Conservation (phyloP, 805 yeast genomes). For the Dipodascus geniculatus region DNA sequence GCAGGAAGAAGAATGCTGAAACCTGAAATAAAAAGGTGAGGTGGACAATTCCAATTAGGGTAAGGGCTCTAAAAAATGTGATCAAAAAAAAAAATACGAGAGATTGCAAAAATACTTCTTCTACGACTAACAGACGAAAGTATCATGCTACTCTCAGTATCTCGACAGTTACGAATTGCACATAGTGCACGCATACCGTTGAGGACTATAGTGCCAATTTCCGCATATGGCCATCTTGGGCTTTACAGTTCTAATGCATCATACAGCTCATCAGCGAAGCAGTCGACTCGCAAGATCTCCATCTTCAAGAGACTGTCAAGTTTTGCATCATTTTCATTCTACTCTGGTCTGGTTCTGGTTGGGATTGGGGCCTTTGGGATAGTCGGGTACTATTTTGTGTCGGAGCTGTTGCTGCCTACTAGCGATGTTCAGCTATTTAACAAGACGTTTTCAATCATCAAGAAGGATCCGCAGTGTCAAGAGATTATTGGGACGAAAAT, state of each 20-base stretch:
- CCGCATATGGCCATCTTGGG: not conserved
- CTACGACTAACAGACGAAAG: not conserved
- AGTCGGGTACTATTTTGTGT: constrained; percentile 61
- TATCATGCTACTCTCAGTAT: not conserved
- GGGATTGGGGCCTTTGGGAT: constrained; percentile 32
- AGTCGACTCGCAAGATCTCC: constrained; percentile 11
- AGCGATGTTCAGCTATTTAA: constrained; percentile 89
- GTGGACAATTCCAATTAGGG: not conserved
- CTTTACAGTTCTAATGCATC: not conserved
- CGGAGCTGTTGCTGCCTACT: constrained; percentile 76
- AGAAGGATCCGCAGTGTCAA: constrained; percentile 52
- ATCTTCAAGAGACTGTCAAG: constrained; percentile 11
- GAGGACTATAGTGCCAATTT: too few species aligned
- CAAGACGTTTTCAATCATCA: constrained; percentile 67
- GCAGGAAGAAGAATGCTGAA: not conserved
- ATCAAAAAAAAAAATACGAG: not conserved
- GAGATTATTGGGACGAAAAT: constrained; percentile 48
- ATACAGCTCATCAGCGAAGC: not conserved
- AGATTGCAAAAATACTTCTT: not conserved
- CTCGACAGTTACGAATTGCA: too few species aligned
- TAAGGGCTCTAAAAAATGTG: too few species aligned
- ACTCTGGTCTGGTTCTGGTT: constrained; percentile 23
- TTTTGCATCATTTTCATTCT: constrained; percentile 24
- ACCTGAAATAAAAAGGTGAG: constrained; percentile 2
- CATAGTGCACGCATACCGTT: too few species aligned